phyloP scores from a whole-genome alignment of 495 filamentous ascomycete genomes.

The Penicillium odoratum region DNA sequence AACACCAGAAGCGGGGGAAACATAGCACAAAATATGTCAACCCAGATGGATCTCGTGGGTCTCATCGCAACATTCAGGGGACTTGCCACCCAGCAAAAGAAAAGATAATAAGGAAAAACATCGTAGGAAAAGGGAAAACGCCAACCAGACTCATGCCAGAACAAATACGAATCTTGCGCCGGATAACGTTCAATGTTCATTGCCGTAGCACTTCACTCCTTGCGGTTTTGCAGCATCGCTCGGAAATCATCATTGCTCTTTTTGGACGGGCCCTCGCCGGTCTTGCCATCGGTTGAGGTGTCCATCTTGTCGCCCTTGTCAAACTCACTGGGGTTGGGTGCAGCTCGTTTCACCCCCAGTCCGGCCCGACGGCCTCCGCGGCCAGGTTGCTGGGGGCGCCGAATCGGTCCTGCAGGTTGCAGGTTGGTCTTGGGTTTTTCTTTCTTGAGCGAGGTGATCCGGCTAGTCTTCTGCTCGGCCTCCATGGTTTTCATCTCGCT shows the following conservation, averaged over 20 bases:
- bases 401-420: conserved; percentile 52
- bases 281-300: conserved; percentile 34
- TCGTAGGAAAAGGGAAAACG: conserved; percentile 15
- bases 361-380: conserved; percentile 51
- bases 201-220: conserved; percentile 31
- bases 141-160: conserved; percentile 27
- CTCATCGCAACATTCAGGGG: neutral
- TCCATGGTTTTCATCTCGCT: conserved; percentile 65
- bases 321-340: conserved; percentile 1
- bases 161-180: conserved; percentile 23
- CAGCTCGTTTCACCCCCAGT: conserved; percentile 54
- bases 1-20: conserved; percentile 6
- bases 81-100: conserved; percentile 1
- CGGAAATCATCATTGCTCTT: conserved; percentile 92
- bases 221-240: conserved; percentile 60
- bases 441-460: conserved; percentile 39
- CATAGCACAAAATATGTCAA: conserved; percentile 9
- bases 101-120: neutral
- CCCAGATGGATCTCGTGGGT: neutral
- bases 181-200: conserved; percentile 17
- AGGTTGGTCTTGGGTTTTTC: conserved; percentile 47
- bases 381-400: conserved; percentile 57
- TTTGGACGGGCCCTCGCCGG: conserved; percentile 27
- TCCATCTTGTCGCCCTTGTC: conserved; percentile 43
- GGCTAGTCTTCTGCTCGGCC: conserved; percentile 55